Conservation (phyloP, 257 asterid genomes). For the Marsdenia floribunda region DNA sequence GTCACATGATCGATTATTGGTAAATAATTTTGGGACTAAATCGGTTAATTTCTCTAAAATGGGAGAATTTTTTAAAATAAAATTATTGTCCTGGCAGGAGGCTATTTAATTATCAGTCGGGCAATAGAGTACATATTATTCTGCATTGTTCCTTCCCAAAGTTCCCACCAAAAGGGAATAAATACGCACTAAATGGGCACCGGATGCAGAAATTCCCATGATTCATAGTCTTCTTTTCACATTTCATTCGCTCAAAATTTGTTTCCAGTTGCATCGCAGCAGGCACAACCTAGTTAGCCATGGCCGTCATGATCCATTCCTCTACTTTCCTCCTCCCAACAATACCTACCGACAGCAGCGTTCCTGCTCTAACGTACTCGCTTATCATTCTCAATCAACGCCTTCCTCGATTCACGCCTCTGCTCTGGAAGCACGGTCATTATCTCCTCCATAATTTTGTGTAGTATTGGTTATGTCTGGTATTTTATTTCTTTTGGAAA, state of each 20-base stretch:
- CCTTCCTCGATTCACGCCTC: constrained; percentile 77
- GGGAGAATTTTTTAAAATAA: too few relatives aligned
- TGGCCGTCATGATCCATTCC: constrained; percentile 68
- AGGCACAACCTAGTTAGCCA: constrained; percentile 10
- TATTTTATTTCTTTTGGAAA: neutral
- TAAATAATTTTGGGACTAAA: too few relatives aligned
- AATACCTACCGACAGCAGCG: constrained; percentile 29
- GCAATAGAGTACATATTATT: too few relatives aligned
- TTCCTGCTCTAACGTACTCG: constrained; percentile 43
- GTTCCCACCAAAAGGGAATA: constrained; percentile 2
- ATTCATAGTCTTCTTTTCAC: neutral
- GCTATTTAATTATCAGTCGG: too few relatives aligned
- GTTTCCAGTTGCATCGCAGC: neutral
- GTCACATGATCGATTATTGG: too few relatives aligned
- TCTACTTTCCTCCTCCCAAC: constrained; percentile 65
- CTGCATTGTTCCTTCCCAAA: too few relatives aligned
- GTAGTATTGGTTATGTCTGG: neutral
- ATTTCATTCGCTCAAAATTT: neutral
- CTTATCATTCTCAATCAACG: constrained; percentile 69
- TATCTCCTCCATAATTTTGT: neutral
- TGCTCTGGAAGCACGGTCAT: constrained; percentile 81
- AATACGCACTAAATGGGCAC: too few relatives aligned
- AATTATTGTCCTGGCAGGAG: too few relatives aligned
- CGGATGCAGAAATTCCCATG: neutral
- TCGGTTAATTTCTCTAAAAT: too few relatives aligned